Base-by-base conservation (phyloP, 2,329 filamentous ascomycete genomes). In the Epichloe typhina region DNA sequence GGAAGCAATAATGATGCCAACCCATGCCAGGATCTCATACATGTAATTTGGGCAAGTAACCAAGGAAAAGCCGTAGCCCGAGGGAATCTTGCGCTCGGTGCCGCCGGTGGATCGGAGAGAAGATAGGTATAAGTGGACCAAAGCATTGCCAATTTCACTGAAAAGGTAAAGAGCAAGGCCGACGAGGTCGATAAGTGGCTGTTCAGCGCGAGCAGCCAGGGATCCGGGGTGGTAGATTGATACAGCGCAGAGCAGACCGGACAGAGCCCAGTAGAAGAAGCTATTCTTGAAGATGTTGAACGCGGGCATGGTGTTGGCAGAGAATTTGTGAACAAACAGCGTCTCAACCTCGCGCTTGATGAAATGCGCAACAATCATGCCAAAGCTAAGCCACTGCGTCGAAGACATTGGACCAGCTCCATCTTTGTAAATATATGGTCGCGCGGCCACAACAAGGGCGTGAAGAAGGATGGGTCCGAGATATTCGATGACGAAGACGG, bases 31-130 rank as follows among this genome's bases (percentile, higher is more conserved):
- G 6, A 86, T 76, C 70, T 98, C 93, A 59, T 94, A 97, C 73
- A 95, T 80, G 73, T 98, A 98, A 72, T 98, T 98, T 41, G 93
- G 93, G 72, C 90, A 95, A 12, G 93, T 98, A 49, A 98, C 91
- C 37, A 87, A 70, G 56, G 73, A 75, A 68, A 96, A 97, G 33
- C 90, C 88, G 52, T 91, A 80, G 26, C 93, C 93, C 52, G 74
- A 74, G 1, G 93, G 93, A 56, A 98, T 94, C 59, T 88, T 89
- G 53, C 91, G 80, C 65, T 94, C 88, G 1, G 86, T 91, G 57
- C 84, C 86, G 51, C 90, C 90, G 0, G 80, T 75, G 51, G 82
- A 83, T 47, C 93, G 83, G 55, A 98, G 77, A 54, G 79, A 77
- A 31, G 85, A 82, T 23, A 98, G 77, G 50, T 88, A 84, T 58